A percentile compares a stretch with the other conserved stretches of the same genome.
Evolutionary conservation across 306 rosid genomes (phyloP).

Genomic region (Betula pendula): DNA sequence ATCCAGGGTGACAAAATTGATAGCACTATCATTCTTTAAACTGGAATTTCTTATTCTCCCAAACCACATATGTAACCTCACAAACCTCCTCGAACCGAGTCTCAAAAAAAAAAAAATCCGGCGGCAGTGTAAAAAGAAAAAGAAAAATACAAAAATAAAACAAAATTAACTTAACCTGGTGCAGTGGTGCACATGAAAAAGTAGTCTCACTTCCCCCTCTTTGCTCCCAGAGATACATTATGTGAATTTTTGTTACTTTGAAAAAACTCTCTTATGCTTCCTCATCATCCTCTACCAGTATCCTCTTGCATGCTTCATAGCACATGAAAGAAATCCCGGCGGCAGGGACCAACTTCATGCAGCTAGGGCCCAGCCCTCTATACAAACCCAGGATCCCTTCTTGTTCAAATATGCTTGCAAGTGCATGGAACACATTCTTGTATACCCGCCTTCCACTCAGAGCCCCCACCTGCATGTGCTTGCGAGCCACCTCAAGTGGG

Average conservation of each 20-base stretch:
- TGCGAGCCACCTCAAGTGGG: slow-evolving; percentile 98
- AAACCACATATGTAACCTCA: slow-evolving; percentile 28
- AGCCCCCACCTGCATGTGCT: slow-evolving; percentile 97
- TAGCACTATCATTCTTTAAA: neutral
- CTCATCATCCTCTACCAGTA: slow-evolving; percentile 59
- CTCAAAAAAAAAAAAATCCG: neutral
- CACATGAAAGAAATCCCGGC: slow-evolving; percentile 99
- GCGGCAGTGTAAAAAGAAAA: slow-evolving; percentile 3
- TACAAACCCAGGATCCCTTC: slow-evolving; percentile 83
- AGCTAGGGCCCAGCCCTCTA: slow-evolving; percentile 91
- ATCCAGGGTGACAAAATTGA: neutral
- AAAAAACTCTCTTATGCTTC: slow-evolving; percentile 41
- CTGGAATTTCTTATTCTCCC: neutral
- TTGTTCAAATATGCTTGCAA: slow-evolving; percentile 72
- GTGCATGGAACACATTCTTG: slow-evolving; percentile 77
- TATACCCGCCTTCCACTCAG: slow-evolving; percentile 82
- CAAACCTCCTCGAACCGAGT: slow-evolving; percentile 33
- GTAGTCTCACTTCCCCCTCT: slow-evolving; percentile 18
- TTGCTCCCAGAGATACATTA: slow-evolving; percentile 8
- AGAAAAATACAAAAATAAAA: slow-evolving; percentile 23
- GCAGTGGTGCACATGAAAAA: slow-evolving; percentile 10
- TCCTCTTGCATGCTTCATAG: slow-evolving; percentile 92
- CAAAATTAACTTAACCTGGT: slow-evolving; percentile 18
- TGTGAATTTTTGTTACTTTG: neutral
- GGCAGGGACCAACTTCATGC: slow-evolving; percentile 93